phyloP scores from a whole-genome alignment of 2,329 filamentous ascomycete species.

The Leptoxyphium fumago region DNA sequence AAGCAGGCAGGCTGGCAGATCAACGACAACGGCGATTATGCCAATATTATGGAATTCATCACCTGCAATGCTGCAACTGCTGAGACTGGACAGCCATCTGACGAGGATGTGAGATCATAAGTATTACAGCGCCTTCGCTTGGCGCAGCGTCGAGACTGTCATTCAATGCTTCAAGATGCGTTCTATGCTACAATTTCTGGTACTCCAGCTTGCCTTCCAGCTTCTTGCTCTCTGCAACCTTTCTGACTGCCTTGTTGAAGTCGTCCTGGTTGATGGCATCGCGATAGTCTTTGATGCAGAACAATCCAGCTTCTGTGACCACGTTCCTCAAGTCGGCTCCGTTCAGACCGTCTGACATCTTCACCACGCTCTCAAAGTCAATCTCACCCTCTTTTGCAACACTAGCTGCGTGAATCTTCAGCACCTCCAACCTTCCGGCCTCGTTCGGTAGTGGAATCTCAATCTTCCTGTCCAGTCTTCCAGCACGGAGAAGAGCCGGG shows the following conservation, averaged over 20 bases:
- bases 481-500: conserved; percentile 79
- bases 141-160: neutral
- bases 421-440: conserved; percentile 85
- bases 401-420: conserved; percentile 87
- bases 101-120: neutral
- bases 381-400: conserved; percentile 88
- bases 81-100: too few species aligned
- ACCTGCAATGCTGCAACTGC: too few species aligned
- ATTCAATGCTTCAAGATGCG: too few species aligned
- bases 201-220: conserved; percentile 96
- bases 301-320: conserved; percentile 91
- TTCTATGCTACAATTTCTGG: conserved; percentile 59
- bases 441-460: conserved; percentile 96
- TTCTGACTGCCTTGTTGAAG: conserved; percentile 97
- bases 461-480: conserved; percentile 90
- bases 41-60: too few species aligned
- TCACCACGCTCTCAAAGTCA: conserved; percentile 97
- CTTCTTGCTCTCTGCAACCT: conserved; percentile 96
- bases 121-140: neutral
- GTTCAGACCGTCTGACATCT: conserved; percentile 98
- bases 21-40: too few species aligned
- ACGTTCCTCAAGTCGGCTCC: conserved; percentile 95
- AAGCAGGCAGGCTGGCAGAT: too few species aligned
- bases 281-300: conserved; percentile 96
- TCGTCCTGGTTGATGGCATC: conserved; percentile 96